Base-by-base conservation (phyloP, 345 rosid genomes). In the Aquilaria yunnanensis region DNA sequence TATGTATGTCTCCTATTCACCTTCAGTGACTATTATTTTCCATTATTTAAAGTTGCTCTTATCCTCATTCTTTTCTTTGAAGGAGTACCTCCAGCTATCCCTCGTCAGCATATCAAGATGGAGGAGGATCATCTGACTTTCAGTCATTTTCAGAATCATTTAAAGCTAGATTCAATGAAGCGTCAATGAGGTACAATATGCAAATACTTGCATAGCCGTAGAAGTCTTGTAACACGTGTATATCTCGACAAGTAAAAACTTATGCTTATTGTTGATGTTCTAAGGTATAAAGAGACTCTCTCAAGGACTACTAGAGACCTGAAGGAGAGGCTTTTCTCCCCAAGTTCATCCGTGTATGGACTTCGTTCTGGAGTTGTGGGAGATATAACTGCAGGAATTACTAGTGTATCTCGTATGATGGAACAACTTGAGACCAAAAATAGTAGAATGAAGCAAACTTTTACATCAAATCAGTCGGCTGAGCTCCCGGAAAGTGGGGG, bases 291-390 rank as follows among this genome's bases (percentile, higher is more conserved):
- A 65, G 93, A 86, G 50, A 80, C 89, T 1, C 72, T 84, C 61
- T 78, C 90, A 33, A 84, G 70, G 79, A 79, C 85, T 68, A 82
- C 88, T n/a, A 79, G 82, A 70, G 86, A 86, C 67, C 85, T 90
- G 94, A 84, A 72, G 59, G 94, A 84, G 73, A 82, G 83, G 74
- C 63, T 74, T 31, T 87, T 84, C 67, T 73, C 90, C 60, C 85
- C 88, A 16, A 81, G 69, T 59, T 55, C 75, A 72, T 71, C 81
- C 10, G 60, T 74, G 76, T 70, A 72, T n/a, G 83, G 77, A 54
- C 58, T 65, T 52, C 76, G 80, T 51, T 67, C 80, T 70, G 86
- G 85, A 66, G 79, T 61, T 64, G 67, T 72, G 57, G 77, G 86
- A 76, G 88, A 82, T 63, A 77, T 71, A 12, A 75, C 62, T 67